These are phyloP conservation scores for Elasticomyces elasticus DNA, from an alignment of 495 filamentous ascomycete species.

Conservation along the genomic window DNA sequence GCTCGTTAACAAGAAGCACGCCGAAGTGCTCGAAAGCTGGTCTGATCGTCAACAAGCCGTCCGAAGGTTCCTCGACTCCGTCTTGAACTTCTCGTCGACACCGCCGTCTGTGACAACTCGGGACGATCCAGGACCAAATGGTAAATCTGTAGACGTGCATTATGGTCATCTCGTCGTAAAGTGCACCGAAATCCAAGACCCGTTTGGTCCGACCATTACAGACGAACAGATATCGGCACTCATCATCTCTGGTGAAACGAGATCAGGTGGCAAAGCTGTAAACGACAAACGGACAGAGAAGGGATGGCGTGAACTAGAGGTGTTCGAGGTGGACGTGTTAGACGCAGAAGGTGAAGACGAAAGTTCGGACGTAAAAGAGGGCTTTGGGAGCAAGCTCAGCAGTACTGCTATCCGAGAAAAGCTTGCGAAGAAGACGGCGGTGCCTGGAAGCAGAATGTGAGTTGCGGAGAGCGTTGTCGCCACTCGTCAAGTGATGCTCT, in stretches of 20 bases:
- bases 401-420: slow-evolving; percentile 40
- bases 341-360: slow-evolving; percentile 49
- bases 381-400: slow-evolving; percentile 77
- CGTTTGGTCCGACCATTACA: slow-evolving; percentile 86
- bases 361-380: slow-evolving; percentile 35
- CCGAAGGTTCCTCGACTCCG: slow-evolving; percentile 58
- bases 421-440: slow-evolving; percentile 10
- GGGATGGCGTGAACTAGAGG: slow-evolving; percentile 64
- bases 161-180: slow-evolving; percentile 47
- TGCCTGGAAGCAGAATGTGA: background rate
- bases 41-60: slow-evolving; percentile 56
- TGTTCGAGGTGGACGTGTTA: slow-evolving; percentile 89
- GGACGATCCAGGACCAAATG: slow-evolving; percentile 39
- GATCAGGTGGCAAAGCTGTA: slow-evolving; percentile 69
- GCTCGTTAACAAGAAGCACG: slow-evolving; percentile 78
- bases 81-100: slow-evolving; percentile 50
- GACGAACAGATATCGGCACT: slow-evolving; percentile 67
- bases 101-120: slow-evolving; percentile 20
- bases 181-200: slow-evolving; percentile 75
- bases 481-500: too few relatives aligned
- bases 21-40: slow-evolving; percentile 71
- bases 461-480: too few relatives aligned
- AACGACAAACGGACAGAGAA: slow-evolving; percentile 69
- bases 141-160: slow-evolving; percentile 40
- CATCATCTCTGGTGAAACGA: slow-evolving; percentile 83